These are phyloP conservation scores for Pseudogymnoascus verrucosus DNA, from an alignment of 2,329 filamentous ascomycete genomes.

Conservation along the genomic window DNA sequence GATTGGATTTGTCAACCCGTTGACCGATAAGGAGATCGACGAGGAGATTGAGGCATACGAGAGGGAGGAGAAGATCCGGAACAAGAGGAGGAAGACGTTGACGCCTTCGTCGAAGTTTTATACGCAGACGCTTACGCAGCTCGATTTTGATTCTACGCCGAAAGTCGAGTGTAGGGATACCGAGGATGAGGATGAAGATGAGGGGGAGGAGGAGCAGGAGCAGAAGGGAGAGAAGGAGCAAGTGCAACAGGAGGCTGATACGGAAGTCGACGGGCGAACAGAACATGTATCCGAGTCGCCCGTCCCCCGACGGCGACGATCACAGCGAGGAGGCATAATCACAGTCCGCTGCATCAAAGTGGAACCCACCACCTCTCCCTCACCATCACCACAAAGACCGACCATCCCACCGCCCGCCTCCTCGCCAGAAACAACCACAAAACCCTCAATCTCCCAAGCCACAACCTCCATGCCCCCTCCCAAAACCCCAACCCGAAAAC, in stretches of 20 bases:
- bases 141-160: slow-evolving; percentile 36
- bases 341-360: slow-evolving; percentile 6
- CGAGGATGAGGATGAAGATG: slow-evolving; percentile 3
- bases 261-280: background rate
- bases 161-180: background rate
- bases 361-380: background rate
- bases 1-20: background rate
- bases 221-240: background rate
- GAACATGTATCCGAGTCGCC: background rate
- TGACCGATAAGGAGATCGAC: slow-evolving; percentile 1
- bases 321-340: background rate
- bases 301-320: background rate
- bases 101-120: slow-evolving; percentile 29
- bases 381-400: background rate
- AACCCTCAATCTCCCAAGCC: background rate
- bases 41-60: slow-evolving; percentile 7
- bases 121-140: slow-evolving; percentile 59
- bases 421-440: background rate
- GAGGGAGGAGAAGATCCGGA: background rate
- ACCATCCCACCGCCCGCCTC: background rate
- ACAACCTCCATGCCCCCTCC: background rate
- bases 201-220: background rate
- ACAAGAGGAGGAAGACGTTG: background rate
- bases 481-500: background rate
- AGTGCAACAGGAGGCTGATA: background rate